A percentile compares a stretch with the other conserved stretches of the same genome.
Evolutionary conservation across 306 rosid genomes (phyloP).

Genomic region (Malus sieversii): DNA sequence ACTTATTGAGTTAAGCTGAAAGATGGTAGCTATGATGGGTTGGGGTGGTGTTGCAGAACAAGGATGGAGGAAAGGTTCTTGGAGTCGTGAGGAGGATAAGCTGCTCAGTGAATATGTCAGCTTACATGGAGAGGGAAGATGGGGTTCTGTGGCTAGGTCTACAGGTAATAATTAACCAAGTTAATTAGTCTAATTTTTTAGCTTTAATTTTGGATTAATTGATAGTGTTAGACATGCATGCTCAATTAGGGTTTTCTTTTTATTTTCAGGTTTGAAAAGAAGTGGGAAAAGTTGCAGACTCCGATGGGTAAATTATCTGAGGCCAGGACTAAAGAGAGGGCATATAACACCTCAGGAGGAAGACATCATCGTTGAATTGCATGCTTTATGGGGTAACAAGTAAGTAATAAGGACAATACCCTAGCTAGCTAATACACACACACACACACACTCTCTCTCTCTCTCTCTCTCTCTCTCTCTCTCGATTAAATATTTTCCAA

Average conservation of each 20-base stretch:
- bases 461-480: neutral
- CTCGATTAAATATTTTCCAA: neutral
- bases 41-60: slow-evolving; percentile 13
- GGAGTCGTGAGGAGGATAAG: slow-evolving; percentile 71
- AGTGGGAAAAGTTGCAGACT: slow-evolving; percentile 75
- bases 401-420: slow-evolving; percentile 9
- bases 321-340: slow-evolving; percentile 68
- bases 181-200: neutral
- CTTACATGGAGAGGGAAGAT: slow-evolving; percentile 51
- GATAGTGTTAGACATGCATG: neutral
- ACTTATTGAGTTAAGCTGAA: neutral
- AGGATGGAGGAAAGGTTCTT: slow-evolving; percentile 70
- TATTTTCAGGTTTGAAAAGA: slow-evolving; percentile 49
- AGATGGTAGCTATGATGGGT: slow-evolving; percentile 20
- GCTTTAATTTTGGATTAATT: too few relatives aligned
- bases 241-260: neutral
- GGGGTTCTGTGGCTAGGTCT: slow-evolving; percentile 46
- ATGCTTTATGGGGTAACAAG: slow-evolving; percentile 72
- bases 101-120: slow-evolving; percentile 43
- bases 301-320: slow-evolving; percentile 77
- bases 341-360: slow-evolving; percentile 55
- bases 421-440: neutral
- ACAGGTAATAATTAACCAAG: slow-evolving; percentile 29
- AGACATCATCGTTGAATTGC: slow-evolving; percentile 57
- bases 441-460: too few relatives aligned